These are phyloP conservation scores for Fusarium pilosicola DNA, from an alignment of 2,329 filamentous ascomycete genomes.

Conservation along the genomic window DNA sequence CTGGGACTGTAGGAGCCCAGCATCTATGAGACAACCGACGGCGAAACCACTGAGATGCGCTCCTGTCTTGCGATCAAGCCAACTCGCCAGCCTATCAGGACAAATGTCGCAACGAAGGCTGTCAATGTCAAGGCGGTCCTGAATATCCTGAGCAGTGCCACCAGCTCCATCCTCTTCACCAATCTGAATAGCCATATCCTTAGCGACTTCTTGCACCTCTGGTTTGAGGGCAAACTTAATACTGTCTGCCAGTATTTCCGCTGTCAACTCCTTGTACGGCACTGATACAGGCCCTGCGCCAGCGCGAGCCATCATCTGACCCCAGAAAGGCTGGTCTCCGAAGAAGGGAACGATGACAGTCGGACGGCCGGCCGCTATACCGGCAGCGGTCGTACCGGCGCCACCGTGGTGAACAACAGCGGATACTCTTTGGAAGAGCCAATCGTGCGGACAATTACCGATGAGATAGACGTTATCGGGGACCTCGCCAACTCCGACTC, in stretches of 20 bases:
- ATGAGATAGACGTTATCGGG: conserved; percentile 67
- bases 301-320: conserved; percentile 68
- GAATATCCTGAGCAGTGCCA: conserved; percentile 63
- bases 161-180: conserved; percentile 63
- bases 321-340: conserved; percentile 74
- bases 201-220: conserved; percentile 51
- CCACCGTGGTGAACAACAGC: conserved; percentile 73
- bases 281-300: conserved; percentile 69
- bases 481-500: conserved; percentile 59
- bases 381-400: conserved; percentile 72
- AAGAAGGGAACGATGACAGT: conserved; percentile 76
- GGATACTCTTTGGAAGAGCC: conserved; percentile 69
- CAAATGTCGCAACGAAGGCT: conserved; percentile 67
- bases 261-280: conserved; percentile 66
- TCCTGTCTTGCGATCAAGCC: conserved; percentile 65
- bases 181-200: conserved; percentile 62
- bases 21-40: conserved; percentile 65
- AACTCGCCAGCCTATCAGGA: conserved; percentile 67
- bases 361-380: conserved; percentile 67
- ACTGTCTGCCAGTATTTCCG: conserved; percentile 63
- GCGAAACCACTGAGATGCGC: conserved; percentile 70
- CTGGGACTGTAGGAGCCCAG: conserved; percentile 63
- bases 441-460: conserved; percentile 73
- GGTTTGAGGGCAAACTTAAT: conserved; percentile 64
- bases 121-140: conserved; percentile 64